These are phyloP conservation scores for Wickerhamomyces rabaulensis DNA, from an alignment of 805 yeast genomes.

Conservation along the genomic window DNA sequence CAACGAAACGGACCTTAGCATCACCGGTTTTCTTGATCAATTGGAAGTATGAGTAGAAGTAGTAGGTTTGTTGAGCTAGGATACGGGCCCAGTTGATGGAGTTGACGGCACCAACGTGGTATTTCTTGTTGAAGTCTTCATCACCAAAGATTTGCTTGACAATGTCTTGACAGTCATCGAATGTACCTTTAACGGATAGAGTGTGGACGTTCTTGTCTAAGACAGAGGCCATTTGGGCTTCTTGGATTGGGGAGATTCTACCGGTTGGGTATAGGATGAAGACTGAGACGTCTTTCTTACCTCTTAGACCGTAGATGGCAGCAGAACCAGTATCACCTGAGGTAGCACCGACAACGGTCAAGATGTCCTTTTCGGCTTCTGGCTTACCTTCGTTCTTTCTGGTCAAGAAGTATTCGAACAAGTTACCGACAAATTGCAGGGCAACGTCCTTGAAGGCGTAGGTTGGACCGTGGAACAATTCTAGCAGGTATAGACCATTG, in stretches of 20 bases:
- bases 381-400: conserved; percentile 60
- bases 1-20: conserved; percentile 71
- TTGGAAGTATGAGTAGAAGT: conserved; percentile 87
- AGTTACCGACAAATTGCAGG: conserved; percentile 93
- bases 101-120: conserved; percentile 96
- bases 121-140: conserved; percentile 74
- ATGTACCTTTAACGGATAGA: conserved; percentile 89
- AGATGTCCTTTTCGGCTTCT: conserved; percentile 59
- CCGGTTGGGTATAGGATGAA: conserved; percentile 97
- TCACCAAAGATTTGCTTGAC: conserved; percentile 94
- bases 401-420: conserved; percentile 85
- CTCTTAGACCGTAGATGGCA: conserved; percentile 95
- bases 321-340: conserved; percentile 99
- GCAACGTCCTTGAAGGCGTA: conserved; percentile 99
- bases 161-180: conserved; percentile 97
- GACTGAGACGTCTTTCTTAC: conserved; percentile 96
- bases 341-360: conserved; percentile 98
- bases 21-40: conserved; percentile 37
- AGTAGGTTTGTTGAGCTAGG: conserved; percentile 95
- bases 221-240: conserved; percentile 97
- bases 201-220: conserved; percentile 91
- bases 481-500: conserved; percentile 68
- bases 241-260: conserved; percentile 95
- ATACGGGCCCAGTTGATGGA: conserved; percentile 99
- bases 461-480: conserved; percentile 98